Evolutionary conservation across 192 early-diverging fungal species (phyloP).

Genomic region (Backusella luteola): DNA sequence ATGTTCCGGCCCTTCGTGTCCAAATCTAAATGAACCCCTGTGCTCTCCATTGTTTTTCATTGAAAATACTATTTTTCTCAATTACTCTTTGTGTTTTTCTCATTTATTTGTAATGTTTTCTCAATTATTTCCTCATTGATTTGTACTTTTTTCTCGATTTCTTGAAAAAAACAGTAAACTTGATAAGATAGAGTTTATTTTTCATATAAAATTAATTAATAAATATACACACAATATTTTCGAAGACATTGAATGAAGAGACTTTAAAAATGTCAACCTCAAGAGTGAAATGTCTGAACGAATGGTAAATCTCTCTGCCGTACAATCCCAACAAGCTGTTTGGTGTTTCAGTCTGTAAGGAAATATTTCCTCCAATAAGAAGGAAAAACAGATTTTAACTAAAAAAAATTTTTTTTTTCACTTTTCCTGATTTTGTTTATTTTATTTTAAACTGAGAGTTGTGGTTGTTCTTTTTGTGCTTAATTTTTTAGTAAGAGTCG

Average conservation of each 20-base stretch:
- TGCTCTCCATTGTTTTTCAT: no score
- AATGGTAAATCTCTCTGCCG: conserved; percentile 10
- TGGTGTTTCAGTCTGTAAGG: neutral
- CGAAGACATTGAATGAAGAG: neutral
- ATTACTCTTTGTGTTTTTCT: no score
- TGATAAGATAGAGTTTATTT: neutral
- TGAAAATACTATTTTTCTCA: no score
- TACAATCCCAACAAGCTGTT: conserved; percentile 13
- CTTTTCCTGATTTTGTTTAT: neutral
- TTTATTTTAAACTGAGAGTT: neutral
- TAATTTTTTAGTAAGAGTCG: no score
- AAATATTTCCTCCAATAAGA: conserved; percentile 15
- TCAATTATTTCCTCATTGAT: no score
- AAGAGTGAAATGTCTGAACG: neutral
- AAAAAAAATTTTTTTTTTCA: no score
- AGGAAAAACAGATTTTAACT: conserved; percentile 12
- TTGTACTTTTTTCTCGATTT: no score
- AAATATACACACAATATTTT: neutral
- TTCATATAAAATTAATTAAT: neutral
- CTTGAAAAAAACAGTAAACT: no score
- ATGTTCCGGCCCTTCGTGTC: no score
- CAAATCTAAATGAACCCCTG: no score
- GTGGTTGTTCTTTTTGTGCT: neutral
- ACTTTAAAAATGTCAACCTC: neutral
- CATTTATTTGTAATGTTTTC: no score